Evolutionary conservation across 164 flowering plant species (phyloP).

Genomic region (grape (Vitis vinifera)): ASM3070453v1 NC_081805.1:2461501-2462000

Average conservation of each 20-base stretch:
- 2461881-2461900: too few relatives aligned
- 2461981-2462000: too few relatives aligned
- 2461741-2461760: not conserved
- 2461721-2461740: slow-evolving; percentile 83
- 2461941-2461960: too few relatives aligned
- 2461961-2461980: too few relatives aligned
- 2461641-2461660: slow-evolving; percentile 58
- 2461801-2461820: too few relatives aligned
- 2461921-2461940: too few relatives aligned
- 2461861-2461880: too few relatives aligned
- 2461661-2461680: slow-evolving; percentile 55
- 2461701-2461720: slow-evolving; percentile 57
- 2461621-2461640: slow-evolving; percentile 55
- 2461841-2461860: too few relatives aligned
- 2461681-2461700: slow-evolving; percentile 53
- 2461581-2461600: slow-evolving; percentile 72
- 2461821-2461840: too few relatives aligned
- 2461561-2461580: slow-evolving; percentile 81
- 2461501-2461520: slow-evolving; percentile 63
- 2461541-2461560: slow-evolving; percentile 68
- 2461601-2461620: slow-evolving; percentile 66
- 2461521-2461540: slow-evolving; percentile 69
- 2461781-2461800: too few relatives aligned
- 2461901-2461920: too few relatives aligned
- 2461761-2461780: too few relatives aligned